A percentile compares a stretch with the other conserved stretches of the same genome.
These are phyloP conservation scores for Scortechinia acanthostroma DNA, from an alignment of 2,329 filamentous ascomycete species.

Conservation along the genomic window DNA sequence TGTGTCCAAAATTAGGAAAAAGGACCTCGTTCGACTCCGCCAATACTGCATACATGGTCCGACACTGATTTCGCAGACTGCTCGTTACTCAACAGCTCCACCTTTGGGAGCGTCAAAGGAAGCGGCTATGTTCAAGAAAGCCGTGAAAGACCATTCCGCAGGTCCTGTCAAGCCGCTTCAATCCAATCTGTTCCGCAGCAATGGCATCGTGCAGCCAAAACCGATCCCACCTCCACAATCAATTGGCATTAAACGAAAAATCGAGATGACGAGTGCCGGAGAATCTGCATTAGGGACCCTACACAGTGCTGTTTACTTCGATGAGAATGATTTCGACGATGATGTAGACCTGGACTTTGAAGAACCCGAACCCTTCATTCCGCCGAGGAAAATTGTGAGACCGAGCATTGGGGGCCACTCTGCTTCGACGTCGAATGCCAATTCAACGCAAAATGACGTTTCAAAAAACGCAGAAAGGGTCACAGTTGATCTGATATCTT, in stretches of 20 bases:
- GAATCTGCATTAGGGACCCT: background rate
- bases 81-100: too few relatives aligned
- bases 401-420: too few relatives aligned
- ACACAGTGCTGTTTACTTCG: background rate
- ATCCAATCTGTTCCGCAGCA: background rate
- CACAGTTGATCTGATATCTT: background rate
- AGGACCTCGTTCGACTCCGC: too few relatives aligned
- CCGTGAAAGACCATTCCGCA: background rate
- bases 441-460: background rate
- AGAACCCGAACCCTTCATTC: background rate
- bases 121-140: background rate
- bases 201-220: background rate
- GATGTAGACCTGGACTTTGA: background rate
- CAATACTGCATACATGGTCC: too few relatives aligned
- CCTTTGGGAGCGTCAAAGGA: too few relatives aligned
- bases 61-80: too few relatives aligned
- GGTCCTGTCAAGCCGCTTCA: background rate
- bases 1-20: too few relatives aligned
- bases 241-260: background rate
- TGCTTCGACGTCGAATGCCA: too few relatives aligned
- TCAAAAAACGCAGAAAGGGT: background rate
- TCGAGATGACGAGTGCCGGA: background rate
- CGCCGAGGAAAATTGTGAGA: background rate
- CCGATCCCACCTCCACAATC: background rate
- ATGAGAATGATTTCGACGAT: conserved; percentile 2